Evolutionary conservation across 768 basidiomycete genomes (phyloP).

Genomic region (Pleurotus sapidus): DNA sequence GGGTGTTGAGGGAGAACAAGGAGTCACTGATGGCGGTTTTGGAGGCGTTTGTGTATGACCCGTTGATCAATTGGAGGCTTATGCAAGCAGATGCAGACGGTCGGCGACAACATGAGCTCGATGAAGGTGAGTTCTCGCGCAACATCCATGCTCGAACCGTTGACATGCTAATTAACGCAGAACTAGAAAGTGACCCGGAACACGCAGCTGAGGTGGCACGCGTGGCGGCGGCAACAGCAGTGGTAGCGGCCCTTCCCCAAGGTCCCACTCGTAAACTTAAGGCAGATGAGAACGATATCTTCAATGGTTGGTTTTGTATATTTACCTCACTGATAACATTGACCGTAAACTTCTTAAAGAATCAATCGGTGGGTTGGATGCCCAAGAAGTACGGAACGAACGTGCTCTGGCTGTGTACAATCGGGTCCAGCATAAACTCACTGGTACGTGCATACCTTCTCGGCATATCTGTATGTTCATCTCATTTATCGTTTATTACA

Average conservation of each 20-base stretch:
- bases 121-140: slow-evolving; percentile 44
- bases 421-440: slow-evolving; percentile 92
- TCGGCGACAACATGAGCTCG: slow-evolving; percentile 37
- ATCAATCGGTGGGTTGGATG: slow-evolving; percentile 50
- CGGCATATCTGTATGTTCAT: neutral
- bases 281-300: slow-evolving; percentile 92
- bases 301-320: slow-evolving; percentile 79
- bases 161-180: slow-evolving; percentile 16
- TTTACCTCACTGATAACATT: no score
- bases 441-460: slow-evolving; percentile 51
- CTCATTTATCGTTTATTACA: slow-evolving; percentile 20
- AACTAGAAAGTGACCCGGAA: slow-evolving; percentile 46
- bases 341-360: slow-evolving; percentile 25
- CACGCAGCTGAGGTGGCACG: slow-evolving; percentile 64
- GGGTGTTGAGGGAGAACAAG: slow-evolving; percentile 92
- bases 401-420: slow-evolving; percentile 92
- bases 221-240: slow-evolving; percentile 14
- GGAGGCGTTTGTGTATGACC: slow-evolving; percentile 98
- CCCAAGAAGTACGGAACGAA: slow-evolving; percentile 88
- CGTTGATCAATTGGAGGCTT: slow-evolving; percentile 94
- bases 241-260: slow-evolving; percentile 65
- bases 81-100: slow-evolving; percentile 81
- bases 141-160: neutral
- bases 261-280: slow-evolving; percentile 79
- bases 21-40: slow-evolving; percentile 99